Conservation (phyloP, 1,139 yeast genomes). For the Blastobotrys arbuscula region DNA sequence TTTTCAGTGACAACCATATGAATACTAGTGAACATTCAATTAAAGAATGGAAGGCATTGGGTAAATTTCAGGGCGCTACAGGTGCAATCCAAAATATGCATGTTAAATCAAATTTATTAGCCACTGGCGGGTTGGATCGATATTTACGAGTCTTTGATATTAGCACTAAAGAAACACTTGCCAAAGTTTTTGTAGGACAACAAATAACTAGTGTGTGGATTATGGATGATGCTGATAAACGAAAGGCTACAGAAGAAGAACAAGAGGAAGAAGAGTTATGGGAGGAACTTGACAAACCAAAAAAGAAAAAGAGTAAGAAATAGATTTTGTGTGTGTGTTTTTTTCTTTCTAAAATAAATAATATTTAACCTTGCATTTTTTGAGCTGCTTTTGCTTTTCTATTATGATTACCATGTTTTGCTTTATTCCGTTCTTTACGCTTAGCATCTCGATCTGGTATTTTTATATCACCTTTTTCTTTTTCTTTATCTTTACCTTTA, state of each 20-base stretch:
- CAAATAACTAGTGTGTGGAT: constrained; percentile 57
- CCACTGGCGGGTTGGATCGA: constrained; percentile 81
- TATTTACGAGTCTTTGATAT: constrained; percentile 73
- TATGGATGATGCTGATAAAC: constrained; percentile 30
- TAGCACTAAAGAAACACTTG: constrained; percentile 51
- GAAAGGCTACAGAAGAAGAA: constrained; percentile 20
- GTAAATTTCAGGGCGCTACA: constrained; percentile 29
- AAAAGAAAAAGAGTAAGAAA: background rate
- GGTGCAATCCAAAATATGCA: constrained; percentile 28
- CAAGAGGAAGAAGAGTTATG: constrained; percentile 32
- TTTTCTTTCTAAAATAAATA: background rate
- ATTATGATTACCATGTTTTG: constrained; percentile 56
- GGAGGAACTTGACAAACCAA: constrained; percentile 26
- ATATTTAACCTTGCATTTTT: constrained; percentile 34
- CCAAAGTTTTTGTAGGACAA: constrained; percentile 70
- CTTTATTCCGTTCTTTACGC: constrained; percentile 50
- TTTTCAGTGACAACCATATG: constrained; percentile 26
- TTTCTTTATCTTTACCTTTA: constrained; percentile 2
- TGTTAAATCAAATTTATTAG: constrained; percentile 28
- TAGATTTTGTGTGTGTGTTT: too few relatives aligned
- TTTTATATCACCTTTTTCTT: background rate
- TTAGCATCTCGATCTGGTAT: constrained; percentile 10
- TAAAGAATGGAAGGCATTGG: constrained; percentile 15
- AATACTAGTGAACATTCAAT: constrained; percentile 21
- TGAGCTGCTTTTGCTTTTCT: constrained; percentile 57